Percentiles rank a stretch among this genome's conserved stretches.
These are phyloP conservation scores for Chaetomiaceae sp. DNA, from an alignment of 2,329 filamentous ascomycete species.

Conservation along the genomic window DNA sequence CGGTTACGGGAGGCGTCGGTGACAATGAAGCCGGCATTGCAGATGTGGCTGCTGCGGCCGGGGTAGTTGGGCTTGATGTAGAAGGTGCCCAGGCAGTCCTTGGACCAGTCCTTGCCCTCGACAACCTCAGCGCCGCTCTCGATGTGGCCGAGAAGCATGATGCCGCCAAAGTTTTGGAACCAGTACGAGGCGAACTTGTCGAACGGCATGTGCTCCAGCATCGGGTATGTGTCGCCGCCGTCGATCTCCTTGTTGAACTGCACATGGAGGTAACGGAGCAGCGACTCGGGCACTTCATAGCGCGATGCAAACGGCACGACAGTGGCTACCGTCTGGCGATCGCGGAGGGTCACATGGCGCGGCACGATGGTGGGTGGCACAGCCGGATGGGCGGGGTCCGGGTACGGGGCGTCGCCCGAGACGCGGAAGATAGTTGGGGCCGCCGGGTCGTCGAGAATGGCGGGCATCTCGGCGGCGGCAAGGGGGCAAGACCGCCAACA, in stretches of 20 bases:
- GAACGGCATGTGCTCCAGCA: conserved; percentile 69
- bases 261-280: conserved; percentile 72
- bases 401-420: conserved; percentile 60
- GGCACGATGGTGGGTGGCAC: conserved; percentile 65
- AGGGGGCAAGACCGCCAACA: neutral
- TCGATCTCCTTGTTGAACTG: conserved; percentile 88
- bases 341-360: conserved; percentile 73
- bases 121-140: conserved; percentile 53
- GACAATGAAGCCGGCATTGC: conserved; percentile 75
- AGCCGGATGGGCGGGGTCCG: conserved; percentile 53
- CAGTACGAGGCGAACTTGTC: conserved; percentile 75
- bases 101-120: conserved; percentile 66
- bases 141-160: conserved; percentile 79
- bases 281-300: conserved; percentile 65
- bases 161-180: conserved; percentile 84
- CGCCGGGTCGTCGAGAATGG: conserved; percentile 70
- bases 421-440: conserved; percentile 64
- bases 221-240: conserved; percentile 85
- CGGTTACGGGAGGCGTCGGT: conserved; percentile 67
- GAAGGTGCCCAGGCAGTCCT: conserved; percentile 80
- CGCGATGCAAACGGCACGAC: conserved; percentile 76
- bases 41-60: conserved; percentile 82
- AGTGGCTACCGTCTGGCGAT: conserved; percentile 77
- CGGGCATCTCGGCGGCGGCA: conserved; percentile 53
- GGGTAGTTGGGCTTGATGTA: conserved; percentile 95